Evolutionary conservation across 306 rosid genomes (phyloP).

Genomic region (Sechiopsis laciniata): DNA sequence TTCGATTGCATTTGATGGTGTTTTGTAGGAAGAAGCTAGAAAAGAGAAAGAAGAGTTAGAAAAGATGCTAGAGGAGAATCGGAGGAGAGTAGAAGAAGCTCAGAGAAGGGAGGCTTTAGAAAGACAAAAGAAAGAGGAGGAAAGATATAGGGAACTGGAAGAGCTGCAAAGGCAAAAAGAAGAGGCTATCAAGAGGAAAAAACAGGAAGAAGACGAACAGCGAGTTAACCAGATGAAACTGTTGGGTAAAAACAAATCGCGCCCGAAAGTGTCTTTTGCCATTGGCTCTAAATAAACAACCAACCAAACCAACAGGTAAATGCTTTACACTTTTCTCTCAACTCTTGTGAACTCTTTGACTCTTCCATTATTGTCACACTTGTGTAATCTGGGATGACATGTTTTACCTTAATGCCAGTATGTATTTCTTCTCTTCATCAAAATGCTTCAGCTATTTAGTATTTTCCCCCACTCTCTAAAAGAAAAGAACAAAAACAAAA

Average conservation of each 20-base stretch:
- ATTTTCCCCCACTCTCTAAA: too few relatives aligned
- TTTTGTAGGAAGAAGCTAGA: slow-evolving; percentile 59
- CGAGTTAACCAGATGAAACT: slow-evolving; percentile 75
- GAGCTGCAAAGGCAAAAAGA: slow-evolving; percentile 96
- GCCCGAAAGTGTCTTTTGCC: slow-evolving; percentile 94
- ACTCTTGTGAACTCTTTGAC: neutral
- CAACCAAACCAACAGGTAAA: neutral
- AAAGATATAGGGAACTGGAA: slow-evolving; percentile 88
- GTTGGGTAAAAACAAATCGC: slow-evolving; percentile 88
- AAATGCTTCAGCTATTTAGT: too few relatives aligned
- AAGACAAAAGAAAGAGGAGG: slow-evolving; percentile 58
- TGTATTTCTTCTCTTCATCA: too few relatives aligned
- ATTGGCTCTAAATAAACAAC: slow-evolving; percentile 60
- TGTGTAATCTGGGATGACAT: too few relatives aligned
- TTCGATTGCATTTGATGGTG: too few relatives aligned
- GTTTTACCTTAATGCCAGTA: too few relatives aligned
- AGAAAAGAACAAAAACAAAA: too few relatives aligned
- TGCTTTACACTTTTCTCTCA: neutral
- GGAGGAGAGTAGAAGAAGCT: slow-evolving; percentile 82
- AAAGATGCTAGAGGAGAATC: slow-evolving; percentile 85
- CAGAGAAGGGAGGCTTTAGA: slow-evolving; percentile 62
- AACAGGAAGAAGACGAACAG: slow-evolving; percentile 84
- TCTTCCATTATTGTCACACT: too few relatives aligned
- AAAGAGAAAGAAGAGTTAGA: slow-evolving; percentile 89
- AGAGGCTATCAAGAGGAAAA: slow-evolving; percentile 79